These are phyloP conservation scores for Erucastrum elatum DNA, from an alignment of 345 rosid species.

Conservation along the genomic window DNA sequence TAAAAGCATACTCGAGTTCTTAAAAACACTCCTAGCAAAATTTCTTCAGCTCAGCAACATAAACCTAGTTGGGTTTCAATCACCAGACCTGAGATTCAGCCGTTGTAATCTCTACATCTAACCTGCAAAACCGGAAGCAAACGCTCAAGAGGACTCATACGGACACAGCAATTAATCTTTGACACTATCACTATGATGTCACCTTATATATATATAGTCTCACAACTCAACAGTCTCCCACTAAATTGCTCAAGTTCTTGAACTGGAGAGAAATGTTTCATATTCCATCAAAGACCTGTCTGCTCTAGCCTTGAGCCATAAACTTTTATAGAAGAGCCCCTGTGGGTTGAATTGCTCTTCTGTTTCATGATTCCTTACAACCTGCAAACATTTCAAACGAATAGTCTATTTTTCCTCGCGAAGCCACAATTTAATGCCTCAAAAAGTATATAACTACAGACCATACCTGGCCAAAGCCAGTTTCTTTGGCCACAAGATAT, in stretches of 20 bases:
- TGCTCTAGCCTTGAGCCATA: conserved; percentile 47
- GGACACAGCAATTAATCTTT: background rate
- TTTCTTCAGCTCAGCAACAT: background rate
- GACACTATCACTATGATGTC: conserved; percentile 2
- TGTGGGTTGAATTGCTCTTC: conserved; percentile 36
- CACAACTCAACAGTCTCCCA: background rate
- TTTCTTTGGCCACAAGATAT: conserved; percentile 20
- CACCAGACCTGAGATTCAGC: background rate
- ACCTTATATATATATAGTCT: conserved; percentile 9
- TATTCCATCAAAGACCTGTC: conserved; percentile 39
- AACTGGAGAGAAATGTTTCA: conserved; percentile 4
- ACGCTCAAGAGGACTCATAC: background rate
- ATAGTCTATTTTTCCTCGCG: background rate
- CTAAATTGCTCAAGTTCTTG: conserved; percentile 12
- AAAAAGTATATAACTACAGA: background rate
- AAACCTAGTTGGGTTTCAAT: background rate
- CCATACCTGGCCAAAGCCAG: conserved; percentile 36
- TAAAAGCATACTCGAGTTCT: background rate
- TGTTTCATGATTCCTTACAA: conserved; percentile 2
- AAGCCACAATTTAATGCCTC: background rate
- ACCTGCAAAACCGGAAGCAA: conserved; percentile 14
- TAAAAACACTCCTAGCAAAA: conserved; percentile 1
- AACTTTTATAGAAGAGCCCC: conserved; percentile 33
- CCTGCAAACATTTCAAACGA: conserved; percentile 32
- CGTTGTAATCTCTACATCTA: background rate